A percentile compares a stretch with the other conserved stretches of the same genome.
Evolutionary conservation across 179 eudicot genomes (phyloP).

Genomic region (Dionaea muscipula): DNA sequence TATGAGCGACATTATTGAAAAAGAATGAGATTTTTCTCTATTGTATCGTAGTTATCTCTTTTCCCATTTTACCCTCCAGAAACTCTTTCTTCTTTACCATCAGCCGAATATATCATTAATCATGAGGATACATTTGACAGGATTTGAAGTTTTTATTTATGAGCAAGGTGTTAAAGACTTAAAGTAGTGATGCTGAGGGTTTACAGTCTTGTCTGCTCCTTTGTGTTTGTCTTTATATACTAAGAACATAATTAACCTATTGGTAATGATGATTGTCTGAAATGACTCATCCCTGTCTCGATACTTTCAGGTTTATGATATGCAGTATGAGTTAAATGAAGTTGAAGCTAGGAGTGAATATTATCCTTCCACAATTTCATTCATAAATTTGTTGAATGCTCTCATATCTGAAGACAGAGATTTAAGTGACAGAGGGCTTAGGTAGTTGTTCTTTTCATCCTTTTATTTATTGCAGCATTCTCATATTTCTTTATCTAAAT

Average conservation of each 20-base stretch:
- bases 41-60: too few relatives aligned
- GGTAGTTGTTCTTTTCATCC: conserved; percentile 27
- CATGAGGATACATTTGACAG: too few relatives aligned
- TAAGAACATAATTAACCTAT: not conserved
- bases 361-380: conserved; percentile 92
- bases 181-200: too few relatives aligned
- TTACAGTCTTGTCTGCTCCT: not conserved
- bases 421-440: conserved; percentile 74
- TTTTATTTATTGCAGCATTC: not conserved
- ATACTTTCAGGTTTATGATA: conserved; percentile 73
- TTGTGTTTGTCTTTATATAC: not conserved
- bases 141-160: too few relatives aligned
- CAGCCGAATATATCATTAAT: too few relatives aligned
- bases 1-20: too few relatives aligned
- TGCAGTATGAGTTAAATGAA: conserved; percentile 95
- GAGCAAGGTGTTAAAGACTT: too few relatives aligned
- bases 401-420: conserved; percentile 90
- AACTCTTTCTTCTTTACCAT: too few relatives aligned
- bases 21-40: too few relatives aligned
- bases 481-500: not conserved
- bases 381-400: conserved; percentile 74
- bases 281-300: conserved; percentile 7
- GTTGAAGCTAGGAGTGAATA: conserved; percentile 93
- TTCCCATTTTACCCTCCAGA: too few relatives aligned
- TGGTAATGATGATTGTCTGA: not conserved